Evolutionary conservation across 73 alveolate species (phyloP).

Genomic region (Durusdinium trenchii): DNA sequence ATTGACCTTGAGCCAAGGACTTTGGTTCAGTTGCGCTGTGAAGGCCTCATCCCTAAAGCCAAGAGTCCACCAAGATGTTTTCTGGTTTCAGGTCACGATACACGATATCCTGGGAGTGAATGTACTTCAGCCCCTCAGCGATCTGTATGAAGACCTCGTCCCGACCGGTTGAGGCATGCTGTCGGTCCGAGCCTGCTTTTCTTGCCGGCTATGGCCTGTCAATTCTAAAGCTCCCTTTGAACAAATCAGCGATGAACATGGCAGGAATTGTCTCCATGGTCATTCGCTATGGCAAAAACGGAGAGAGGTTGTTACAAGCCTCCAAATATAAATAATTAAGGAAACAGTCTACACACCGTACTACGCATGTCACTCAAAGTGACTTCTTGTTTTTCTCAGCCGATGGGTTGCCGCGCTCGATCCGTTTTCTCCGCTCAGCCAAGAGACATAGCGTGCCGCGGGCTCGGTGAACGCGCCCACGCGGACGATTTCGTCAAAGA

Average conservation of each 20-base stretch:
- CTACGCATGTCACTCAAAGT: too few relatives aligned
- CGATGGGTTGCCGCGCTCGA: too few relatives aligned
- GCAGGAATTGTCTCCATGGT: too few relatives aligned
- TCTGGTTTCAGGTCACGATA: constrained; percentile 89
- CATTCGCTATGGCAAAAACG: too few relatives aligned
- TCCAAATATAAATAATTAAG: too few relatives aligned
- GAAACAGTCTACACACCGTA: too few relatives aligned
- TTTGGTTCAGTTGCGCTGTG: background rate
- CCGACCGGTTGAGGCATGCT: background rate
- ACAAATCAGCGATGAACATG: too few relatives aligned
- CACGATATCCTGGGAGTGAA: constrained; percentile 90
- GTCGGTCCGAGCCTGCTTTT: too few relatives aligned
- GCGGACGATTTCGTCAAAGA: constrained; percentile 74
- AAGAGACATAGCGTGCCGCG: constrained; percentile 69
- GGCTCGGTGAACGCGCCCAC: constrained; percentile 76
- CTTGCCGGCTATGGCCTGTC: too few relatives aligned
- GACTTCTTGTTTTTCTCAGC: too few relatives aligned
- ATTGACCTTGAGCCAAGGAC: background rate
- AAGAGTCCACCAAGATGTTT: constrained; percentile 82
- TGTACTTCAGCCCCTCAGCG: constrained; percentile 91
- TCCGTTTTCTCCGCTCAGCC: background rate
- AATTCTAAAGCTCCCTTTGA: too few relatives aligned
- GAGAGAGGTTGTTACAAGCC: too few relatives aligned
- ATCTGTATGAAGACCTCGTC: constrained; percentile 78
- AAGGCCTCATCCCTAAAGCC: background rate